phyloP scores from a whole-genome alignment of 768 basidiomycete species.

The Boletus reticuloceps region DNA sequence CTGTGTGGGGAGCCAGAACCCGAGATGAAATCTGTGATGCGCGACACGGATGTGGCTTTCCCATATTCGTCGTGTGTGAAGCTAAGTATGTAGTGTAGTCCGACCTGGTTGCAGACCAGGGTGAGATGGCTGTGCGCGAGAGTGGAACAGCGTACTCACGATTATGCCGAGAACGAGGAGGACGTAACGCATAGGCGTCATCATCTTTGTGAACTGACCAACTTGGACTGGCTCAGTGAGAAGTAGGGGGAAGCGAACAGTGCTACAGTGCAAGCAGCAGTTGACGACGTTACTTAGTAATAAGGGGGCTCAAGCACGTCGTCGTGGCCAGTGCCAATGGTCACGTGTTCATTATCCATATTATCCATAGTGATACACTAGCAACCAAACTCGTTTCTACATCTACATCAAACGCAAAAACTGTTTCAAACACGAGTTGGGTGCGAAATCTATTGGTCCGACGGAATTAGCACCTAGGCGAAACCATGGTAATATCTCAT shows the following conservation, averaged over 20 bases:
- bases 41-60: slow-evolving; percentile 39
- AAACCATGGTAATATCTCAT: slow-evolving; percentile 19
- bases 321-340: background rate
- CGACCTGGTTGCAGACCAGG: slow-evolving; percentile 26
- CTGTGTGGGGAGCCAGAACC: slow-evolving; percentile 46
- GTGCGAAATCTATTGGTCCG: slow-evolving; percentile 19
- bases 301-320: too few species aligned
- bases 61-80: slow-evolving; percentile 43
- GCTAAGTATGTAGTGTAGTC: slow-evolving; percentile 41
- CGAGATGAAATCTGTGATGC: slow-evolving; percentile 25
- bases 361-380: background rate
- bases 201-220: slow-evolving; percentile 36
- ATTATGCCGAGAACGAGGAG: slow-evolving; percentile 45
- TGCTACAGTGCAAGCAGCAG: background rate
- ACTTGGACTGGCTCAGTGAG: background rate
- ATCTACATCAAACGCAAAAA: slow-evolving; percentile 28
- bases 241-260: too few species aligned
- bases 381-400: slow-evolving; percentile 8
- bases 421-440: slow-evolving; percentile 29
- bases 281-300: background rate
- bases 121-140: slow-evolving; percentile 7
- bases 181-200: slow-evolving; percentile 62
- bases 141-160: slow-evolving; percentile 34
- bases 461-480: slow-evolving; percentile 5
- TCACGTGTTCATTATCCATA: background rate